Evolutionary conservation across 2,329 filamentous ascomycete species (phyloP).

Genomic region (Kalmusia sp.): DNA sequence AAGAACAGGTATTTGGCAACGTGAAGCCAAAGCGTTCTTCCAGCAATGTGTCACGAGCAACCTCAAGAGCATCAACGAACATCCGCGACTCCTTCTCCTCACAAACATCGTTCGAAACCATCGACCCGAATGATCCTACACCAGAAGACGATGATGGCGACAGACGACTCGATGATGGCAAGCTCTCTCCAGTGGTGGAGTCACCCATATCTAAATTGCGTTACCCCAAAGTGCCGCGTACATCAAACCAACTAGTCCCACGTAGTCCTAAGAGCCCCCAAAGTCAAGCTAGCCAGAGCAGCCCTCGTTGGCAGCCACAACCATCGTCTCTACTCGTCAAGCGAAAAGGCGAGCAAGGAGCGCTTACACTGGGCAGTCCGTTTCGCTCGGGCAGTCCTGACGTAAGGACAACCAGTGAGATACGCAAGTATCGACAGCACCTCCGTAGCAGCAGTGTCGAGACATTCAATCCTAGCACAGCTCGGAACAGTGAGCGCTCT

Average conservation of each 20-base stretch:
- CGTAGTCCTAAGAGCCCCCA: constrained; percentile 40
- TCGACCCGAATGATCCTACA: constrained; percentile 53
- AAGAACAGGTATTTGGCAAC: constrained; percentile 26
- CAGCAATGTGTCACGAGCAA: constrained; percentile 36
- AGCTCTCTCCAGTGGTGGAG: constrained; percentile 52
- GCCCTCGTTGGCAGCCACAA: constrained; percentile 11
- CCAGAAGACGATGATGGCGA: constrained; percentile 53
- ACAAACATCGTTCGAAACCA: constrained; percentile 57
- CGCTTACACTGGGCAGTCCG: constrained; percentile 45
- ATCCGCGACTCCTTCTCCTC: constrained; percentile 42
- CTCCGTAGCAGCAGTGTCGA: constrained; percentile 32
- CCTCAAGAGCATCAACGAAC: constrained; percentile 37
- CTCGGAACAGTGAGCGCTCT: constrained; percentile 25
- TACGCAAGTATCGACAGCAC: constrained; percentile 22
- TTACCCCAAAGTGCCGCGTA: constrained; percentile 57
- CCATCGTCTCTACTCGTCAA: constrained; percentile 46
- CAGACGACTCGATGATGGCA: constrained; percentile 35
- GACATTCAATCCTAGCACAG: constrained; percentile 29
- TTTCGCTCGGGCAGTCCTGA: constrained; percentile 37
- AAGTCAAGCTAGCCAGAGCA: constrained; percentile 18
- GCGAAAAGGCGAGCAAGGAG: constrained; percentile 42
- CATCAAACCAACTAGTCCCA: constrained; percentile 55
- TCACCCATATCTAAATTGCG: constrained; percentile 53
- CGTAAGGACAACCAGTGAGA: constrained; percentile 8
- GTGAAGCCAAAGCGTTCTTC: constrained; percentile 34